Evolutionary conservation across 352 stramenopile species (phyloP).

Genomic region (Thraustochytrium sp.): DNA sequence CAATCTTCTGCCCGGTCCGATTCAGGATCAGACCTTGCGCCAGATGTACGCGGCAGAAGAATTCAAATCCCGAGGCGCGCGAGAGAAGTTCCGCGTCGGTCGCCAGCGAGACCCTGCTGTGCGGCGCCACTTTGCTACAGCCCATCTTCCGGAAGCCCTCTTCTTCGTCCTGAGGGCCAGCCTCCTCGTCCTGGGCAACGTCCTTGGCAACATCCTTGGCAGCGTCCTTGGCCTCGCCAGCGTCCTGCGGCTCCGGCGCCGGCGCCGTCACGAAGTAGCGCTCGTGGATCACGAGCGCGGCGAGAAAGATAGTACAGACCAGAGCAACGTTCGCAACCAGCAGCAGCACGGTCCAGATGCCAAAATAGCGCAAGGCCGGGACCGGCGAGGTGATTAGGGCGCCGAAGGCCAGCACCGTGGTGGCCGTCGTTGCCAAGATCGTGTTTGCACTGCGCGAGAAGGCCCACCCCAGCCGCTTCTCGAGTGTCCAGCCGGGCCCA

Average conservation of each 20-base stretch:
- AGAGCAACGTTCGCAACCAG: constrained; percentile 50
- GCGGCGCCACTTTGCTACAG: no score
- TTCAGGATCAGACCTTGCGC: no score
- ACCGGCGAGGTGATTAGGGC: constrained; percentile 37
- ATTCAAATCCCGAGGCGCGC: no score
- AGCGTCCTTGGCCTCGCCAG: background rate
- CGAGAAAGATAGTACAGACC: constrained; percentile 45
- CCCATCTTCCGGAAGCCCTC: no score
- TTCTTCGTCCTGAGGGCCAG: no score
- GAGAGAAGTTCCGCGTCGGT: no score
- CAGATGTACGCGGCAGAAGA: no score
- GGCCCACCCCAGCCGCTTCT: constrained; percentile 39
- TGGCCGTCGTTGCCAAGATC: constrained; percentile 53
- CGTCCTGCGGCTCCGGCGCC: background rate
- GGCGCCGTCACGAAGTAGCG: background rate
- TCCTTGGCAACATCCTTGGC: background rate
- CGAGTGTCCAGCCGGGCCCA: background rate
- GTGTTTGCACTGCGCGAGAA: constrained; percentile 38
- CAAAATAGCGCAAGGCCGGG: constrained; percentile 48
- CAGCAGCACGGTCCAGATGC: constrained; percentile 47
- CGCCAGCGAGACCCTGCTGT: no score
- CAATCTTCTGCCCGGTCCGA: background rate
- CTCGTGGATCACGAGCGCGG: constrained; percentile 31
- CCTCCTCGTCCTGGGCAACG: no score
- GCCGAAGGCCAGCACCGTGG: constrained; percentile 50